Percentiles rank a stretch among this genome's conserved stretches.
phyloP scores from a whole-genome alignment of 2,329 filamentous ascomycete genomes.

The Neofusicoccum laricinum region DNA sequence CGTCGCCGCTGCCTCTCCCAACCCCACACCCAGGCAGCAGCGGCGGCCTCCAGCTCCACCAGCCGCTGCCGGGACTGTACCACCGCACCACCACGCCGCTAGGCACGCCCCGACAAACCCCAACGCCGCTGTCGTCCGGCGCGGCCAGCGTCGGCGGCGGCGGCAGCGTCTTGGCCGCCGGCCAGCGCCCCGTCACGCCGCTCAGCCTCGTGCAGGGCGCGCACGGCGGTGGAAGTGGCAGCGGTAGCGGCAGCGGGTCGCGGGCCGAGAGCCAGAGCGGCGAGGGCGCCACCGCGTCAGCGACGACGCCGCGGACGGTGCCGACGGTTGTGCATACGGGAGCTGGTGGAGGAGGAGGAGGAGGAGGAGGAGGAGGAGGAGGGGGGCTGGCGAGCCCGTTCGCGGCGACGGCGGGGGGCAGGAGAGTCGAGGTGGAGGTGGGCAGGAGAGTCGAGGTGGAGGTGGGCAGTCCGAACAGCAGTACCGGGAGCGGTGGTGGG shows the following conservation, averaged over 20 bases:
- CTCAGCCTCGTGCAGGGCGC: not conserved
- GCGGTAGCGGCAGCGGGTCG: not conserved
- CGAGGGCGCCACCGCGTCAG: not conserved
- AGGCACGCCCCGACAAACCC: not conserved
- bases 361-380: conserved; percentile 19
- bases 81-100: not conserved
- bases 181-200: not conserved
- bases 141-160: not conserved
- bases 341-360: conserved; percentile 18
- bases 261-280: not conserved
- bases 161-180: not conserved
- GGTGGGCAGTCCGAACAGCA: not conserved
- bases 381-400: conserved; percentile 29
- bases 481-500: not conserved
- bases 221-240: not conserved
- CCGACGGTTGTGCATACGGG: conserved; percentile 20
- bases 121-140: not conserved
- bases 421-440: conserved; percentile 27
- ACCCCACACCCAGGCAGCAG: not conserved
- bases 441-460: conserved; percentile 29
- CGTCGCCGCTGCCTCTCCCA: not conserved
- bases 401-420: conserved; percentile 28
- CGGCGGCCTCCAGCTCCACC: not conserved
- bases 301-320: conserved; percentile 25
- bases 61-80: not conserved